Base-by-base conservation (phyloP, 2,329 filamentous ascomycete genomes). In the Beauveria rudraprayagi region DNA sequence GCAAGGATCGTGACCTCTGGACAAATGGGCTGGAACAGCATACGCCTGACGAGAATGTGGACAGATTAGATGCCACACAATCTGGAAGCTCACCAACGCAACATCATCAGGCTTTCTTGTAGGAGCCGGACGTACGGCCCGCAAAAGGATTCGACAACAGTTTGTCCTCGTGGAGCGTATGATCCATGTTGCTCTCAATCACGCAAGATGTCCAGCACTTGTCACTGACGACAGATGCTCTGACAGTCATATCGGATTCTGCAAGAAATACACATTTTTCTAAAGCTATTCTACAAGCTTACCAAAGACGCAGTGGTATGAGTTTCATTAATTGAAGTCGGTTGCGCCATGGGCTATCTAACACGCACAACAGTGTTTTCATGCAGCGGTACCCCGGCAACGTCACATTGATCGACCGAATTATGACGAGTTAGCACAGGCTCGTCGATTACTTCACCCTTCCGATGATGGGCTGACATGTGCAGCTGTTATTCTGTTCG, bases 141-240 rank as follows among this genome's bases (percentile, higher is more conserved):
- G 34, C 51, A 48, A 30, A 37, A 41, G 43, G 61, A 61, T 47
- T 30, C 43, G 10, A 61, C 61, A 46, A 37, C 46, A 37, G 61
- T 52, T 63, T 57, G 61, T 61, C 60, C 46, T 56, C 56, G 56
- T 44, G 61, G 53, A 37, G 34, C 41, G 28, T 41, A 43, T 60
- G 50, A 53, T 63, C 37, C 48, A 61, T 43, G 57, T 48, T 22
- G 56, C 61, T 46, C 41, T 63, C 43, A 44, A 17, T n/a, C 43
- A 43, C 50, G 50, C 28, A 50, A 53, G 16, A 30, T 41, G 34
- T 26, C 60, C 30, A 28, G 28, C 24, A 41, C 48, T 34, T 24
- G 57, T 46, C 43, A 34, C 46, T 22, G 40, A 56, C 37, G 30
- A 52, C 14, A 28, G 52, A 46, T 56, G 56, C 44, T 51, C 44